Conservation (phyloP, 306 rosid species). For the Prunus mume region DNA sequence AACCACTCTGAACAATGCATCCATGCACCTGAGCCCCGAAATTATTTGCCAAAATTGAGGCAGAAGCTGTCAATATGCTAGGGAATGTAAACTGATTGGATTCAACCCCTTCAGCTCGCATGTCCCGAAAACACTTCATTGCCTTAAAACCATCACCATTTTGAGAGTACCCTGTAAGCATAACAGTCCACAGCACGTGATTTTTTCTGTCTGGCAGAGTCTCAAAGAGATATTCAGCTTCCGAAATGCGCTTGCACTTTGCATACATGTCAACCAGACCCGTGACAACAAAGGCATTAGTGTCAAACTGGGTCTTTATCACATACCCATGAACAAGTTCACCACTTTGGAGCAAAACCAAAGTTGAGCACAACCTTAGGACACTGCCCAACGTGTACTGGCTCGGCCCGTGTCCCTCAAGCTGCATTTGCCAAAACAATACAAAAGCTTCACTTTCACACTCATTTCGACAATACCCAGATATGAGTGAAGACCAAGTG, state of each 20-base stretch:
- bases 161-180: constrained; percentile 90
- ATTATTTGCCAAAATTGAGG: constrained; percentile 45
- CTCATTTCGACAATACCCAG: constrained; percentile 65
- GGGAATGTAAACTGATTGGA: constrained; percentile 83
- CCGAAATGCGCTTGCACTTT: constrained; percentile 59
- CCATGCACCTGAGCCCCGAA: constrained; percentile 81
- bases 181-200: constrained; percentile 76
- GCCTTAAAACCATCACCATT: constrained; percentile 67
- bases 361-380: constrained; percentile 60
- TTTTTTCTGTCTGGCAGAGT: constrained; percentile 46
- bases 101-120: constrained; percentile 52
- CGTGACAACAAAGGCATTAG: constrained; percentile 55
- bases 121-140: constrained; percentile 54
- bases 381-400: constrained; percentile 73
- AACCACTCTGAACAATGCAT: constrained; percentile 62
- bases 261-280: constrained; percentile 91
- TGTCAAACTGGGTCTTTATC: constrained; percentile 50
- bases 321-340: constrained; percentile 68
- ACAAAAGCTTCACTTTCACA: constrained; percentile 56
- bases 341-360: constrained; percentile 60
- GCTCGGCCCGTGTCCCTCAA: constrained; percentile 62
- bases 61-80: constrained; percentile 73
- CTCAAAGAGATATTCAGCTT: constrained; percentile 65
- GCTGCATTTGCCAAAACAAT: constrained; percentile 59
- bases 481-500: constrained; percentile 80